phyloP scores from a whole-genome alignment of 225 moss, liverwort and hornwort genomes.

The Rhytidiadelphus loreus region DNA sequence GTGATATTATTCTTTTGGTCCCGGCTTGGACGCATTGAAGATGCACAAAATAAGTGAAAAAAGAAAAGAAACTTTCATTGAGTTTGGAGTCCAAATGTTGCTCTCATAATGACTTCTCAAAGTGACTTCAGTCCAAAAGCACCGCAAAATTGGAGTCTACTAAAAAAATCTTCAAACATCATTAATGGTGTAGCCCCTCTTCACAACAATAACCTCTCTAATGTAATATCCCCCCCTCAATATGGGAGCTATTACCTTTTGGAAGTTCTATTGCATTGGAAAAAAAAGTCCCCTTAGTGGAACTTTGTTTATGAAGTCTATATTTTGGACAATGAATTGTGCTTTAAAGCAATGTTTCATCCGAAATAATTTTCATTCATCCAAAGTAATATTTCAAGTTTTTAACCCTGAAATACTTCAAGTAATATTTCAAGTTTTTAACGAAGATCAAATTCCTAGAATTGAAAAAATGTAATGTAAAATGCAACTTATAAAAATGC shows the following conservation, averaged over 20 bases:
- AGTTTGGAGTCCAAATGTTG: neutral
- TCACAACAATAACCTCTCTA: neutral
- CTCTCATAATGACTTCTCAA: neutral
- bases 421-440: neutral
- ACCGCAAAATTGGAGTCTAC: accelerated
- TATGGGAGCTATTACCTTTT: too few relatives aligned
- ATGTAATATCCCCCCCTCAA: neutral
- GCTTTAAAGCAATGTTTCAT: accelerated
- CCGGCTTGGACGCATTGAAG: accelerated
- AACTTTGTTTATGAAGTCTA: neutral
- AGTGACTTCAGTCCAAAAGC: accelerated
- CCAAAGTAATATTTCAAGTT: too few relatives aligned
- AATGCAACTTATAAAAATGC: neutral
- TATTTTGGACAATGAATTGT: too few relatives aligned
- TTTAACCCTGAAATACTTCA: too few relatives aligned
- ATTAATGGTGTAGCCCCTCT: accelerated
- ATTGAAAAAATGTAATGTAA: neutral
- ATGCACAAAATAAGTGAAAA: neutral
- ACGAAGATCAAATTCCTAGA: neutral
- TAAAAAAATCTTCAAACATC: neutral
- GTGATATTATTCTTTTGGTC: neutral
- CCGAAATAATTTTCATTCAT: neutral
- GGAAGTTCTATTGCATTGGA: neutral
- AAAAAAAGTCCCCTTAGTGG: neutral
- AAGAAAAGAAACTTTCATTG: neutral